Base-by-base conservation (phyloP, 305 asterid genomes). In the Fraxinus latifolia region DNA sequence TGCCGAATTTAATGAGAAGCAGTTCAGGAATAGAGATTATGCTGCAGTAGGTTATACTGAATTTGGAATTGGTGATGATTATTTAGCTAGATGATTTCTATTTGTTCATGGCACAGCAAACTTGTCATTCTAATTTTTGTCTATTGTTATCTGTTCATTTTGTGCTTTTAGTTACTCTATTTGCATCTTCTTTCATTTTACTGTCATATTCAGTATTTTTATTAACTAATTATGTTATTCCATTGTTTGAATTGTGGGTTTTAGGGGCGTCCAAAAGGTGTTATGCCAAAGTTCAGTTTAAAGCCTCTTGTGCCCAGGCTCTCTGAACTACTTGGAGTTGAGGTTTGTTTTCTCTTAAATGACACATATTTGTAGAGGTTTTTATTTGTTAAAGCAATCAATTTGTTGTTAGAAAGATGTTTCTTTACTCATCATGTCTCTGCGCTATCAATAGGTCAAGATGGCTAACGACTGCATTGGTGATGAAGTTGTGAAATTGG, bases 191-290 rank as follows among this genome's bases (percentile, higher is more conserved):
- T 65, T 65, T 3, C 36, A 65, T 11, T 60, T 58, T 47, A 47
- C 58, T 65, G n/a, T 65, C 36, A 65, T 12, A 23, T 55, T 65
- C 34, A 1, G 8, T 62, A 14, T 14, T 82, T 23, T 31, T 19
- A 19, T 53, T 68, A n/a, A 25, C 27, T 36, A 5, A 11, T 15
- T 21, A 25, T 37, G 73, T 67, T 6, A 67, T 3, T 29, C 31
- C 21, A 60, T 62, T 62, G 86, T n/a, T 21, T 31, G 5, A 8
- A 25, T 55, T 75, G 60, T 76, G 75, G 58, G 78, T 84, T 82
- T 82, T 90, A 93, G 98, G 98, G 97, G 21, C 97, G 97, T 37
- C 97, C 97, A 3, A 93, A 93, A 86, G 97, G 97, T 21, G 95
- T 93, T 78, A 93, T 95, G 9, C 97, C 95, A 29, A 93, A 93